Evolutionary conservation across 2,329 filamentous ascomycete genomes (phyloP), one percentile per base, ranked within the genome.

Genomic region (Tolypocladium guangdongense): DNA sequence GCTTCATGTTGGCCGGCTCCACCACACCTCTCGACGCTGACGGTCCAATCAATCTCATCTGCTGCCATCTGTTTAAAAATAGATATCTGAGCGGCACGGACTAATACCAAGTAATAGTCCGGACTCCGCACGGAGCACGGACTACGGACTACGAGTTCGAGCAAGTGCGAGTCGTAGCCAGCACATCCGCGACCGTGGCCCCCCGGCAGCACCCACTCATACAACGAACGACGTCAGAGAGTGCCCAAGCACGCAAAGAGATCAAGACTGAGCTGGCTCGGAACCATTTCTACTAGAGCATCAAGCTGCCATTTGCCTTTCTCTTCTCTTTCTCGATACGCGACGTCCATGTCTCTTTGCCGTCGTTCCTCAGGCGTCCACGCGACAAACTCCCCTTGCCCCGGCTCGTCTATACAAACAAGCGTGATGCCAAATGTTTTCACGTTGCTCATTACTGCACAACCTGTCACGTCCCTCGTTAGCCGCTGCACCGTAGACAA

Each of bases 381-480:
- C 30, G 27, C 8, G 10, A 46, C 27, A 32, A 46, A 46, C 27
- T 32, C 10, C 16, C 27, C 27, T 32, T 32, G 27, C 18, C 43
- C 30, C 18, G 18, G 20, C 41, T 45, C 30, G 45, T 52, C 51
- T 52, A 52, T 52, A 38, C 51, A 49, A 52, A 38, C 51, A 49
- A 49, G 22, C 16, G 20, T 49, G 45, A 39, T 35, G 24, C 20
- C 45, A n/a, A 43, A 45, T 46, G 24, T 16, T 22, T 36, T 30
- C 22, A 45, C 41, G 11, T 24, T 20, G 35, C 33, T 20, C 20
- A 16, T 53, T 38, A 54, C 39, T 54, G 52, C 33, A 55, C 50
- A 38, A 55, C 50, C 53, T 55, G 41, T 22, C 20, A 20, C 7
- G 16, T n/a, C 20, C 16, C 2, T 32, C 7, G 48, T 53, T 41